Base-by-base conservation (phyloP, 768 basidiomycete species). In the Calocera cornea region DNA sequence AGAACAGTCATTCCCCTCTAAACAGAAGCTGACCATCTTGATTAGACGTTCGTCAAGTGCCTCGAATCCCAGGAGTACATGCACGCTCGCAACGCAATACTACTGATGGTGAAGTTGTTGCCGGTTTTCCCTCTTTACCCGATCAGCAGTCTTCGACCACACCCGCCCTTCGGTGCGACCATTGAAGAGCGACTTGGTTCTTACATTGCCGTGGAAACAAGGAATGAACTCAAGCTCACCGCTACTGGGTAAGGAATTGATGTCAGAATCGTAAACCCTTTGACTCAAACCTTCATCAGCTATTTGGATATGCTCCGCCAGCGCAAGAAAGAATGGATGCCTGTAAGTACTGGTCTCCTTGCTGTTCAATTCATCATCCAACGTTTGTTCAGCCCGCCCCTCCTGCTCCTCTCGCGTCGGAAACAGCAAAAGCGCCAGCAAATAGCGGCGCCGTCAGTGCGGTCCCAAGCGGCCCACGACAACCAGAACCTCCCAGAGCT, bases 41-140 rank as follows among this genome's bases (percentile, higher is more conserved):
- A 54, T n/a, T 65, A 94, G 94, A 86, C 85, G 67, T 85, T 97
- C 71, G 79, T 82, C 22, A 87, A 86, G 34, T 93, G 89, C 74
- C 87, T 97, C 69, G 83, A 87, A 72, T 88, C 93, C 1, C 85
- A 84, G 64, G 95, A 95, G 73, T 98, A 95, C 75, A 95, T 97
- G 90, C 93, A 93, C 72, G 90, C 97, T 66, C 95, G 95, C 77
- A 99, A 99, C 74, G 84, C 92, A n/a, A 90, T 98, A 76, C 85
- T 95, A 41, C 87, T 99, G 33, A 81, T 97, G 70, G 92, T 94
- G 73, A 92, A 97, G 75, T 85, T 97, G 24, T 82, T 94, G 34
- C 87, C 90, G 0, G 88, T 91, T 64, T 97, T 97, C 78, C 95
- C 95, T 31, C 74, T 89, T 11, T 31, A 60, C 19, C 54, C 54